These are phyloP conservation scores for Thermothielavioides terrestris DNA, from an alignment of 495 filamentous ascomycete species.

Conservation along the genomic window DNA sequence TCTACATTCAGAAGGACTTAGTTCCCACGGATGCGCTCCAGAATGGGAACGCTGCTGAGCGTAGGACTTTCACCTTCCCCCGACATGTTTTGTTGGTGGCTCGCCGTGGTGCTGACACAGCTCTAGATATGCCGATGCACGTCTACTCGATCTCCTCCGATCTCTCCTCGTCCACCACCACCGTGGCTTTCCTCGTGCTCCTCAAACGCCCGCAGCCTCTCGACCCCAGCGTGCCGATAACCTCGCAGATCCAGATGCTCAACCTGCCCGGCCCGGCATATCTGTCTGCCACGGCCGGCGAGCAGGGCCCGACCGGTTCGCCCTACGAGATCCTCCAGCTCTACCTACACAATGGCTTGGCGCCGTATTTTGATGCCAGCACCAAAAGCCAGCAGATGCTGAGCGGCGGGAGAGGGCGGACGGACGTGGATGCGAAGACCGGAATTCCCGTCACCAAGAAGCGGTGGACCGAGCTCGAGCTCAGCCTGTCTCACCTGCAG, in stretches of 20 bases:
- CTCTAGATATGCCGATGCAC: slow-evolving; percentile 41
- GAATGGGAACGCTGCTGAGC: slow-evolving; percentile 27
- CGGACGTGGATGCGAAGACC: slow-evolving; percentile 80
- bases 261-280: slow-evolving; percentile 75
- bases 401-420: slow-evolving; percentile 55
- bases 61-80: slow-evolving; percentile 13
- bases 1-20: slow-evolving; percentile 86
- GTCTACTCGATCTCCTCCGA: slow-evolving; percentile 73
- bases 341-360: slow-evolving; percentile 75
- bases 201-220: slow-evolving; percentile 83
- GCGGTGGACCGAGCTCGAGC: slow-evolving; percentile 84
- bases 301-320: slow-evolving; percentile 63
- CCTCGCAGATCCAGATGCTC: slow-evolving; percentile 80
- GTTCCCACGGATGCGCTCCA: slow-evolving; percentile 33
- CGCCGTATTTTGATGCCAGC: slow-evolving; percentile 91
- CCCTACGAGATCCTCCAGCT: slow-evolving; percentile 87
- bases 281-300: slow-evolving; percentile 51
- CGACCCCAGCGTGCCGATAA: slow-evolving; percentile 67
- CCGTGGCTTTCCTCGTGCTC: slow-evolving; percentile 75
- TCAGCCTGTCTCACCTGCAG: slow-evolving; percentile 81
- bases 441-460: slow-evolving; percentile 96
- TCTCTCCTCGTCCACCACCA: slow-evolving; percentile 67
- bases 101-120: neutral
- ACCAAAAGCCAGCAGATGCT: slow-evolving; percentile 70
- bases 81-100: too few species aligned